These are phyloP conservation scores for Phytophthora vignae DNA, from an alignment of 352 stramenopile species.

Conservation along the genomic window DNA sequence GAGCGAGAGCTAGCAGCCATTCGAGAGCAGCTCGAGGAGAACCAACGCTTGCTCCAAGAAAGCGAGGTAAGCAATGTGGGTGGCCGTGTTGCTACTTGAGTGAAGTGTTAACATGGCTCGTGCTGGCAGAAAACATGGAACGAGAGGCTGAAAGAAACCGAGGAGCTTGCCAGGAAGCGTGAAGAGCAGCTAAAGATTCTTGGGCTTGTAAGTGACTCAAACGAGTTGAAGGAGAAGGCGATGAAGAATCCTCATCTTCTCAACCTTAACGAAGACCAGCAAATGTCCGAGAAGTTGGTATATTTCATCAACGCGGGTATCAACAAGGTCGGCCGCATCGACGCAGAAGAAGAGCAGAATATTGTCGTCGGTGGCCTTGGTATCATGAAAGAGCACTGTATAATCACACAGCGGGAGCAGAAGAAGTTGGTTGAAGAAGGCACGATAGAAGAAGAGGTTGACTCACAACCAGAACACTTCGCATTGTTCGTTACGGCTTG, in stretches of 20 bases:
- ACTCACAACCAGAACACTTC: not conserved
- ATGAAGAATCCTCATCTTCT: slow-evolving; percentile 80
- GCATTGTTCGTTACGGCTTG: slow-evolving; percentile 46
- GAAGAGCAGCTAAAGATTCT: slow-evolving; percentile 83
- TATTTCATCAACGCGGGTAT: slow-evolving; percentile 76
- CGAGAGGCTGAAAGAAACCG: slow-evolving; percentile 79
- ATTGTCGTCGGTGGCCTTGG: slow-evolving; percentile 84
- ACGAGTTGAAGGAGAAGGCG: slow-evolving; percentile 65
- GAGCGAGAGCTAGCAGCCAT: slow-evolving; percentile 70
- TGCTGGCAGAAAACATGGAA: slow-evolving; percentile 76
- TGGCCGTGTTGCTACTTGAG: not conserved
- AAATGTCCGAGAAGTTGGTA: slow-evolving; percentile 85
- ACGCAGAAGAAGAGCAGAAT: slow-evolving; percentile 71
- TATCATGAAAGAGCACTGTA: slow-evolving; percentile 82
- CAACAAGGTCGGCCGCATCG: slow-evolving; percentile 72
- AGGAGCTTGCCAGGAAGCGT: slow-evolving; percentile 83
- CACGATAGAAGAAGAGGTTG: slow-evolving; percentile 1
- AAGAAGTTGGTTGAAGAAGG: slow-evolving; percentile 1
- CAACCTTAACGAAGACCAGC: slow-evolving; percentile 90
- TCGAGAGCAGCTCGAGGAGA: slow-evolving; percentile 79
- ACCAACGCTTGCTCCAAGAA: slow-evolving; percentile 76
- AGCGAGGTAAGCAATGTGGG: no score
- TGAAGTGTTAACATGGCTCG: not conserved
- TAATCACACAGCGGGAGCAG: slow-evolving; percentile 38
- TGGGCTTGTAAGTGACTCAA: slow-evolving; percentile 63